Evolutionary conservation across 352 stramenopile species (phyloP).

Genomic region (Phytopythium litorale): DNA sequence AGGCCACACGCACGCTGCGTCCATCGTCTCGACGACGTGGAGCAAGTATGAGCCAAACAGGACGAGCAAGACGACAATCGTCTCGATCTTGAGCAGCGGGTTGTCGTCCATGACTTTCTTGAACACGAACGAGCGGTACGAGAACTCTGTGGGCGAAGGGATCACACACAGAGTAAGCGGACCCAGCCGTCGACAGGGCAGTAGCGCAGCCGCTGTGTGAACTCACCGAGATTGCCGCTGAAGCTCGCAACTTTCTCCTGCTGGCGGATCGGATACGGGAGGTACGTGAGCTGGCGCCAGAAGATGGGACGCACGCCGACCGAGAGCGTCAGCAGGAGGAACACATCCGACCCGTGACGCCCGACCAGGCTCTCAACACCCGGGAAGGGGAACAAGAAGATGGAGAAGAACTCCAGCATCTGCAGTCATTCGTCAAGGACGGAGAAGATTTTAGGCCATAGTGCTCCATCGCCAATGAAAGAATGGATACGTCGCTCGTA

Average conservation of each 20-base stretch:
- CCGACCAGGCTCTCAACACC: conserved; percentile 34
- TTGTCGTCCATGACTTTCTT: conserved; percentile 69
- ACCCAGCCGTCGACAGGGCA: background rate
- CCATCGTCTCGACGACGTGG: conserved; percentile 43
- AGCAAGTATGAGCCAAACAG: conserved; percentile 30
- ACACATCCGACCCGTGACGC: conserved; percentile 14
- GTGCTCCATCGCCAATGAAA: background rate
- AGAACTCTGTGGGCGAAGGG: conserved; percentile 36
- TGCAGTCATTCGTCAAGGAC: background rate
- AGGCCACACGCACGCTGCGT: conserved; percentile 30
- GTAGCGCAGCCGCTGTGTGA: background rate
- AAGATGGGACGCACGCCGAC: conserved; percentile 38
- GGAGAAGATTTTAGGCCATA: conserved; percentile 5
- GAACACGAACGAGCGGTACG: conserved; percentile 62
- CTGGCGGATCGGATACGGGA: conserved; percentile 63
- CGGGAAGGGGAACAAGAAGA: conserved; percentile 46
- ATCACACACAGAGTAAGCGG: background rate
- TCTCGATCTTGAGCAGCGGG: conserved; percentile 37
- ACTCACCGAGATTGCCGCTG: conserved; percentile 44
- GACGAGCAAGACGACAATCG: conserved; percentile 12
- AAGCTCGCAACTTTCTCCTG: conserved; percentile 64
- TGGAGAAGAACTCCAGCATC: conserved; percentile 32
- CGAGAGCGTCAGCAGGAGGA: conserved; percentile 42
- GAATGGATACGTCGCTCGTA: background rate
- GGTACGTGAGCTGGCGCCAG: conserved; percentile 57